Conservation (phyloP, 2,329 filamentous ascomycete genomes). For the Lithohypha guttulata region DNA sequence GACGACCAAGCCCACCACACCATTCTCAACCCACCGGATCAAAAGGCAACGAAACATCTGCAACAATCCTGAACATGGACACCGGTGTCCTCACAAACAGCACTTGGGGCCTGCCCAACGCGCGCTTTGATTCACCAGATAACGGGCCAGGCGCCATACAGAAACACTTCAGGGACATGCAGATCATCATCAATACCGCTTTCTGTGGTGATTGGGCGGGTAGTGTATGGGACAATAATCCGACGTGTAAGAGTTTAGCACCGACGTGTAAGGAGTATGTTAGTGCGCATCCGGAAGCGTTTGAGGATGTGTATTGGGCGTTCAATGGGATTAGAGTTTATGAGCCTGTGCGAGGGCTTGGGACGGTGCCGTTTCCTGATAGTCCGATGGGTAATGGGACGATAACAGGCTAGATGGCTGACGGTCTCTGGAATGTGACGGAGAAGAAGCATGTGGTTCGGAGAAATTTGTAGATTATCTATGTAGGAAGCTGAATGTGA, state of each 20-base stretch:
- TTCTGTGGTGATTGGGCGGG: conserved; percentile 50
- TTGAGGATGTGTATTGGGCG: conserved; percentile 62
- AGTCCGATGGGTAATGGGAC: too few species aligned
- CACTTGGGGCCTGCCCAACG: conserved; percentile 37
- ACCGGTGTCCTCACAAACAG: conserved; percentile 9
- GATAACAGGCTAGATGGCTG: too few species aligned
- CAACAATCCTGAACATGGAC: too few species aligned
- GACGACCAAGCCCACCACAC: conserved; percentile 31
- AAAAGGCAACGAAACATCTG: too few species aligned
- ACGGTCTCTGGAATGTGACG: too few species aligned
- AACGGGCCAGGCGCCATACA: conserved; percentile 30
- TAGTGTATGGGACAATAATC: conserved; percentile 38
- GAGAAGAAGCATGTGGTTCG: too few species aligned
- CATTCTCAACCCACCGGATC: too few species aligned
- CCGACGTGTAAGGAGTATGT: conserved; percentile 61
- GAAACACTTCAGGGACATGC: conserved; percentile 31
- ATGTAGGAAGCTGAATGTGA: too few species aligned
- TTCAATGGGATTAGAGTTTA: conserved; percentile 57
- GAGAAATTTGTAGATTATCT: too few species aligned
- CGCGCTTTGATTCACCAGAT: conserved; percentile 27
- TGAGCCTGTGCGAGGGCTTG: not conserved
- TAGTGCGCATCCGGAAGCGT: conserved; percentile 53
- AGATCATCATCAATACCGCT: conserved; percentile 40
- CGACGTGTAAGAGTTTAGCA: conserved; percentile 48
- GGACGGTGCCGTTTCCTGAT: not conserved